These are phyloP conservation scores for Acer yangbiense DNA, from an alignment of 345 rosid species.

Conservation along the genomic window DNA sequence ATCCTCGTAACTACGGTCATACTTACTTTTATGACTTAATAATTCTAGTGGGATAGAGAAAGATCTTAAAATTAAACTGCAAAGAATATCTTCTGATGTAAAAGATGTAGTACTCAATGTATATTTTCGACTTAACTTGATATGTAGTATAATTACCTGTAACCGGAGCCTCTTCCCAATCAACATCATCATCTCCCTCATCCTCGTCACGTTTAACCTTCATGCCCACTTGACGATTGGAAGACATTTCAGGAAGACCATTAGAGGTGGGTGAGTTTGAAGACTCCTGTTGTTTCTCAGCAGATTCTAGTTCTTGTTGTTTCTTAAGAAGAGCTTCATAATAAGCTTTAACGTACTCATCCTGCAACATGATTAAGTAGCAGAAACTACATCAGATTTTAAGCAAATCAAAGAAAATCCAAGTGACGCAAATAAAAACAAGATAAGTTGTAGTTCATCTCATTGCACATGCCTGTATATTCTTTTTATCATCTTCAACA, in stretches of 20 bases:
- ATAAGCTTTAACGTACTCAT: conserved; percentile 81
- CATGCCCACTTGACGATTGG: conserved; percentile 73
- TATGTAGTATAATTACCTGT: conserved; percentile 45
- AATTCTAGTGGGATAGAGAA: not conserved
- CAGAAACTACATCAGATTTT: conserved; percentile 6
- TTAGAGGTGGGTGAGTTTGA: conserved; percentile 32
- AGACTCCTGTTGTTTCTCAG: conserved; percentile 45
- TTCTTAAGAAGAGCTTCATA: conserved; percentile 62
- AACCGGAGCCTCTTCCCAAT: conserved; percentile 68
- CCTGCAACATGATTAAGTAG: conserved; percentile 44
- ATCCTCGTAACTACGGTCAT: not conserved
- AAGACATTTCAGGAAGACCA: conserved; percentile 34
- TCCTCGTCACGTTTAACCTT: conserved; percentile 75
- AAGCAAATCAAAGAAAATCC: not conserved
- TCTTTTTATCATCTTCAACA: conserved; percentile 50
- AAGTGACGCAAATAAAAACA: not conserved
- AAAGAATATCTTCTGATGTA: not conserved
- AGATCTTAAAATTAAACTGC: not conserved
- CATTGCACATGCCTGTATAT: conserved; percentile 50
- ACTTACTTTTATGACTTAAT: not conserved
- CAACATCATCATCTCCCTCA: conserved; percentile 66
- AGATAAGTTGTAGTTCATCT: conserved; percentile 2
- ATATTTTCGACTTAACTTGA: not conserved
- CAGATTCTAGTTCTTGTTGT: conserved; percentile 65
- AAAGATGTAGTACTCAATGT: not conserved